Evolutionary conservation across 768 basidiomycete genomes (phyloP).

Genomic region (Panaeolus cyanescens): DNA sequence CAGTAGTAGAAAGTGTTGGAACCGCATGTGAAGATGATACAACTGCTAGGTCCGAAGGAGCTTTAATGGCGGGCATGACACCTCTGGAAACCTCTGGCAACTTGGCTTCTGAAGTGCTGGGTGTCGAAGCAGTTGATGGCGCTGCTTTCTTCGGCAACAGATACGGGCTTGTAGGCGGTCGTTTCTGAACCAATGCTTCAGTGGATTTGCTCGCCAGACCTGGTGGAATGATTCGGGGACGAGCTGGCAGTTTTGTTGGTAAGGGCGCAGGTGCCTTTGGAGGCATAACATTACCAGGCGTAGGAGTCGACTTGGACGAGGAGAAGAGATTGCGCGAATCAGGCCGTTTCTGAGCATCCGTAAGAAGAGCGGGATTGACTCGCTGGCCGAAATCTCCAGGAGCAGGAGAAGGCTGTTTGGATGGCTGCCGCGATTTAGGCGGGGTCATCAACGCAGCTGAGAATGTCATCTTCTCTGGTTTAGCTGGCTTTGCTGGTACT

Average conservation of each 20-base stretch:
- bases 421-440: constrained; percentile 3
- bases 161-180: constrained; percentile 14
- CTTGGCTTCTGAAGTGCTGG: constrained; percentile 17
- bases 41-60: constrained; percentile 67
- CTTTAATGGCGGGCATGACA: constrained; percentile 50
- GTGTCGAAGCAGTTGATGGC: constrained; percentile 15
- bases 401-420: background rate
- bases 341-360: constrained; percentile 18
- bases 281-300: background rate
- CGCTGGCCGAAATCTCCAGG: constrained; percentile 1
- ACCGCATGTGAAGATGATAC: constrained; percentile 73
- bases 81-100: constrained; percentile 18
- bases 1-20: constrained; percentile 75
- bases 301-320: constrained; percentile 6
- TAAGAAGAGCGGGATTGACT: background rate
- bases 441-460: constrained; percentile 25
- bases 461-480: constrained; percentile 19
- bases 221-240: constrained; percentile 6
- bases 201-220: constrained; percentile 5
- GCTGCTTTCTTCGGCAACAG: constrained; percentile 12
- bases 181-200: constrained; percentile 15
- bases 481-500: background rate
- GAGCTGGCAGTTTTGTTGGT: background rate
- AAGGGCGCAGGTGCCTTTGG: background rate
- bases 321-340: constrained; percentile 13